Base-by-base conservation (phyloP, 2,329 filamentous ascomycete species). In the Sclerotiophoma versabilis region DNA sequence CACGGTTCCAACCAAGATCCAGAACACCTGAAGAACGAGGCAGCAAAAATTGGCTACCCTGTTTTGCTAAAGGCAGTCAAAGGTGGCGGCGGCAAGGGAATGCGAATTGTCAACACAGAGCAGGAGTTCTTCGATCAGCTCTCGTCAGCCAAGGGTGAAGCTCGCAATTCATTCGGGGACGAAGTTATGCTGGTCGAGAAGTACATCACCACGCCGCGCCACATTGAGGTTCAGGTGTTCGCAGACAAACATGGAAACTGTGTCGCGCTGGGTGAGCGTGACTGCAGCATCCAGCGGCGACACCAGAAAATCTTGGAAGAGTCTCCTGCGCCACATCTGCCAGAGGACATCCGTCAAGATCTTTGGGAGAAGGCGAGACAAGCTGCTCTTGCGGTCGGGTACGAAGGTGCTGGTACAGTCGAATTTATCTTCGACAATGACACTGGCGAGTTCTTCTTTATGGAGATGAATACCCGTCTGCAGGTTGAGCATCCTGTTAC, bases 401-500 rank as follows among this genome's bases (percentile, higher is more conserved):
- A 88, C 58, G 84, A 87, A 70, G 86, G 86, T 25, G 86, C 86
- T 4, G 86, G 86, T 5, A 88, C 86, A 0, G 86, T 88, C 0
- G 86, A 88, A 60, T 88, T 88, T 70, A 88, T 88, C 60, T 87
- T 88, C 64, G 86, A 88, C 72, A 88, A 87, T 58, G 86, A 88
- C 49, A 81, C 80, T 3, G 84, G 84, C 30, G 79, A 87, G 36
- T 88, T 88, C 75, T 88, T 86, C 74, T 88, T 88, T 75, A 88
- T 88, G 86, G 86, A 88, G 65, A 88, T 88, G 85, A 88, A 88
- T 70, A 88, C 95, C 0, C 84, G 95, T 45, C 80, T 99, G 17
- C 95, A 99, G 76, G 95, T 99, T 43, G 95, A 99, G 77, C 95
- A 99, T 69, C 95, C 95, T 0, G 95, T 98, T 17, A 98, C 88